Base-by-base conservation (phyloP, 331 rosid species). In the Phaseolus coccineus region DNA sequence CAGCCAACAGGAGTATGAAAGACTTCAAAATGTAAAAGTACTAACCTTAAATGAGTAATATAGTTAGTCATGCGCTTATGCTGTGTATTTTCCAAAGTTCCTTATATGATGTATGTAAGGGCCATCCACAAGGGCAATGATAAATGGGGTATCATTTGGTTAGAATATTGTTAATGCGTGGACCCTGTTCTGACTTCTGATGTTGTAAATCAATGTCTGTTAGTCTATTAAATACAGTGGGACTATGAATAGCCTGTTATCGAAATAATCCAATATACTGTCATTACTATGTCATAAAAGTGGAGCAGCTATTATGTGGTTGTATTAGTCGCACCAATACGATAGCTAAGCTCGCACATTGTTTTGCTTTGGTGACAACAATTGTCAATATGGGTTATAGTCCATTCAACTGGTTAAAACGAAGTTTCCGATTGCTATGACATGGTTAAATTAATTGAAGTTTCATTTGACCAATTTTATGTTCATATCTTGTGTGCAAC, bases 1-100 rank as follows among this genome's bases (percentile, higher is more conserved):
- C 89, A 96, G 98, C 82, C 98, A 90, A 81, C 98, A 91, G 86
- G 99, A 96, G 82, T 96, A 80, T 65, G 99, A 93, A 86, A 91
- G 99, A 80, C 97, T 96, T 69, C 96, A 93, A 88, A 96, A 90
- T 84, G 99, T 96, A 96, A 84, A 68, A 53, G 13, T 65, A 78
- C 83, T 77, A 35, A 78, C 79, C 56, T 73, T 33, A 33, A 53
- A 74, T 58, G 50, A 8, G 68, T 79, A 15, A 67, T 46, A 40
- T 69, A 39, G 55, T 13, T 61, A 22, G 50, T 74, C 10, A 37
- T 25, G 69, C 74, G 58, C 71, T 72, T 62, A 0, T 37, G 48
- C 37, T 69, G 65, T 74, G 65, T 74, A 69, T 70, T 73, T 84
- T 83, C 55, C 44, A n/a, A 48, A 11, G 16, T 73, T 59, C 74